Evolutionary conservation across 2,329 filamentous ascomycete genomes (phyloP).

Genomic region (Curvularia spicifera): DNA sequence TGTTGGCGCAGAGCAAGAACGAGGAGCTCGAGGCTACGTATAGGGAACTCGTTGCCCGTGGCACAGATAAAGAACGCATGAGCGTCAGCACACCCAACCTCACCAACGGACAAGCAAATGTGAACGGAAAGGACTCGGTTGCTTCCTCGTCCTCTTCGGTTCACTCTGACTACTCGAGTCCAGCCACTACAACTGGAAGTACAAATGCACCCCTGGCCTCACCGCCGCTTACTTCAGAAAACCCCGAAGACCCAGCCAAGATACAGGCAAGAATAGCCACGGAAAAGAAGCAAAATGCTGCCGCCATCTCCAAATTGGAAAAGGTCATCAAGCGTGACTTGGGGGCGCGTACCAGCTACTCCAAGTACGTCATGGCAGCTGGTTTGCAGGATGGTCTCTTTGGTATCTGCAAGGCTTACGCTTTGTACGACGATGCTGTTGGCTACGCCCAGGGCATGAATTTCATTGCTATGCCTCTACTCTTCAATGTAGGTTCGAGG

Average conservation of each 20-base stretch:
- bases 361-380: slow-evolving; percentile 89
- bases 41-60: slow-evolving; percentile 76
- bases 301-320: slow-evolving; percentile 79
- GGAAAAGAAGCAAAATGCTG: slow-evolving; percentile 77
- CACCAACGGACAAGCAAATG: slow-evolving; percentile 56
- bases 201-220: slow-evolving; percentile 49
- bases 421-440: slow-evolving; percentile 90
- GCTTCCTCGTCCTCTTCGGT: slow-evolving; percentile 84
- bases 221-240: slow-evolving; percentile 61
- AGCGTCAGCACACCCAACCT: slow-evolving; percentile 32
- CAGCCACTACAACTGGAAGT: slow-evolving; percentile 60
- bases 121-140: slow-evolving; percentile 70
- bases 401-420: slow-evolving; percentile 96
- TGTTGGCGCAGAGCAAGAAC: slow-evolving; percentile 92
- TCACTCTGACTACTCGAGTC: slow-evolving; percentile 75
- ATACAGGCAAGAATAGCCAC: slow-evolving; percentile 67
- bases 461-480: slow-evolving; percentile 92
- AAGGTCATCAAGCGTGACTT: slow-evolving; percentile 91
- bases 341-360: slow-evolving; percentile 92
- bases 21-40: slow-evolving; percentile 89
- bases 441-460: slow-evolving; percentile 99
- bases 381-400: slow-evolving; percentile 93
- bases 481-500: slow-evolving; percentile 78
- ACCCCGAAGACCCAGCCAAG: slow-evolving; percentile 68
- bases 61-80: slow-evolving; percentile 74